These are phyloP conservation scores for Chrysosporium keratinophilum DNA, from an alignment of 2,329 filamentous ascomycete species.

Conservation along the genomic window DNA sequence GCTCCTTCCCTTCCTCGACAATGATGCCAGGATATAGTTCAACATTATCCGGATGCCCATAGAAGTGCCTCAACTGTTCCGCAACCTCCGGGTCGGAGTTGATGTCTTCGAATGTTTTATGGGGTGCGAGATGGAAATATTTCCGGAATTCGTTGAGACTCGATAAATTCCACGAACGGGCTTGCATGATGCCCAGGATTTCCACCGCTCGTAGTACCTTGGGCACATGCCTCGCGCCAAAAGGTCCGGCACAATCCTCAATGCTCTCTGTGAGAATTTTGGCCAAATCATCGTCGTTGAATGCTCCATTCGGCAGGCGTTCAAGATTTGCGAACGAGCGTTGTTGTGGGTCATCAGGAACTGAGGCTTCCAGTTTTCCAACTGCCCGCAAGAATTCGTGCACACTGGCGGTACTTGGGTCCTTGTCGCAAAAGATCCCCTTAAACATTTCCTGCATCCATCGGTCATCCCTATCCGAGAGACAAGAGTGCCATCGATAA, in stretches of 20 bases:
- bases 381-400: conserved; percentile 38
- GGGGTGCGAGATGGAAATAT: conserved; percentile 51
- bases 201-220: conserved; percentile 62
- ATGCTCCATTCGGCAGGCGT: conserved; percentile 51
- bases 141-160: conserved; percentile 48
- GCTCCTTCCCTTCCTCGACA: conserved; percentile 30
- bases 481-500: conserved; percentile 53
- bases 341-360: conserved; percentile 51
- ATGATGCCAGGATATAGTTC: conserved; percentile 61
- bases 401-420: conserved; percentile 22
- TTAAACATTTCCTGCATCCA: conserved; percentile 59
- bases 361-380: conserved; percentile 44
- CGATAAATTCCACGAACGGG: conserved; percentile 52
- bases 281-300: conserved; percentile 59
- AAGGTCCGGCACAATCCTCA: conserved; percentile 59
- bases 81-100: conserved; percentile 48
- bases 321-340: conserved; percentile 53
- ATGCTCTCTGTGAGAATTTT: conserved; percentile 52
- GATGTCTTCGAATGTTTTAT: conserved; percentile 50
- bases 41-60: conserved; percentile 55
- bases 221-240: conserved; percentile 62
- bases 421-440: conserved; percentile 17
- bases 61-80: conserved; percentile 47
- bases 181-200: conserved; percentile 67
- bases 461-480: conserved; percentile 56